Evolutionary conservation across 2,329 filamentous ascomycete genomes (phyloP).

Genomic region (Tolypocladium paradoxum): DNA sequence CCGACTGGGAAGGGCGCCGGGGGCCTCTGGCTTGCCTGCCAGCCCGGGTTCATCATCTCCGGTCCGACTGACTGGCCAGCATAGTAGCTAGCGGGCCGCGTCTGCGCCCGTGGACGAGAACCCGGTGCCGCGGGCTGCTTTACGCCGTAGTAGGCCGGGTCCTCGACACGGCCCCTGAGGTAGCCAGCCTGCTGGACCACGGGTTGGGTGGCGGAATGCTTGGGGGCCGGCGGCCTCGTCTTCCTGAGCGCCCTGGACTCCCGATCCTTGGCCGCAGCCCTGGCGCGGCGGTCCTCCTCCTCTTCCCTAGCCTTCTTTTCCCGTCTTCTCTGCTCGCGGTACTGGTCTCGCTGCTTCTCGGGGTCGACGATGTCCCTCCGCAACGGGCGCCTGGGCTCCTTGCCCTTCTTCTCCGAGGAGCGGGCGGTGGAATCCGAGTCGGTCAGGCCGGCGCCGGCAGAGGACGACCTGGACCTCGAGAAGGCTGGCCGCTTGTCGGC

Average conservation of each 20-base stretch:
- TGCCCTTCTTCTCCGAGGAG: constrained; percentile 18
- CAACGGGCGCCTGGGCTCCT: constrained; percentile 10
- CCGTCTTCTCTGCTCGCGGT: constrained; percentile 18
- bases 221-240: constrained; percentile 16
- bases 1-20: constrained; percentile 12
- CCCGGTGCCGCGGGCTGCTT: constrained; percentile 21
- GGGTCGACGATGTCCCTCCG: constrained; percentile 11
- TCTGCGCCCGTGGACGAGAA: constrained; percentile 20
- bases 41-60: constrained; percentile 15
- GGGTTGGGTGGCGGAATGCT: constrained; percentile 21
- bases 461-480: constrained; percentile 26
- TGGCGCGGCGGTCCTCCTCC: constrained; percentile 7
- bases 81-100: constrained; percentile 25
- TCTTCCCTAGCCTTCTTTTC: constrained; percentile 14
- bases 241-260: constrained; percentile 17
- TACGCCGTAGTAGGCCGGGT: constrained; percentile 24
- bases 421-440: constrained; percentile 35
- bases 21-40: constrained; percentile 14
- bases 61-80: constrained; percentile 17
- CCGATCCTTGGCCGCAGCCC: constrained; percentile 7
- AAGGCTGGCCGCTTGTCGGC: constrained; percentile 22
- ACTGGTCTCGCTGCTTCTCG: constrained; percentile 10
- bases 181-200: constrained; percentile 18
- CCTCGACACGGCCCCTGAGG: constrained; percentile 21
- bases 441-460: constrained; percentile 20